phyloP scores from a whole-genome alignment of 345 rosid genomes.

The Microthlaspi erraticum region DNA sequence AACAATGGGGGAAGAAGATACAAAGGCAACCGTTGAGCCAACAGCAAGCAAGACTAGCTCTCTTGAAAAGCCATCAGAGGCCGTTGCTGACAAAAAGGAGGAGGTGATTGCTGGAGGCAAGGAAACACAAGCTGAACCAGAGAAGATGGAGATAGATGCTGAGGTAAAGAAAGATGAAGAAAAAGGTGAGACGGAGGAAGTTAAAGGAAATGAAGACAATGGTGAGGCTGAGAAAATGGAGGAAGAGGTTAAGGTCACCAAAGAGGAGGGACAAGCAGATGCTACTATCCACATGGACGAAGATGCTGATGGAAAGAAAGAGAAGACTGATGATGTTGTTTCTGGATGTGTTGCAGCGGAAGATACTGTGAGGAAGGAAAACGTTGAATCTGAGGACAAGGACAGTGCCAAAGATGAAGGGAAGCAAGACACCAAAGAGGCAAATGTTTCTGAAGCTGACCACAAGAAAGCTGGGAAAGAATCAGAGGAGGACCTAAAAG shows the following conservation, averaged over 20 bases:
- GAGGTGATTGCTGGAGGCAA: constrained; percentile 32
- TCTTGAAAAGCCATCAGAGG: constrained; percentile 47
- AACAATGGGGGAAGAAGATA: constrained; percentile 69
- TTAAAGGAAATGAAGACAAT: constrained; percentile 27
- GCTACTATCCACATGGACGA: constrained; percentile 28
- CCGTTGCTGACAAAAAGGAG: constrained; percentile 39
- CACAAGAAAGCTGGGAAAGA: constrained; percentile 35
- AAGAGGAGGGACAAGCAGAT: constrained; percentile 26
- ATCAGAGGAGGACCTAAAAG: constrained; percentile 31
- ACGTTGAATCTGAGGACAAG: constrained; percentile 28
- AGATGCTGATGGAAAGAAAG: constrained; percentile 34
- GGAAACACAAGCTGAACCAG: constrained; percentile 26
- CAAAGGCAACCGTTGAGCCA: constrained; percentile 52
- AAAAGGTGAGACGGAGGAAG: constrained; percentile 4
- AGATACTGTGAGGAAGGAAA: constrained; percentile 26
- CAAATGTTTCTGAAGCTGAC: constrained; percentile 21
- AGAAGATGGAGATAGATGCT: constrained; percentile 40
- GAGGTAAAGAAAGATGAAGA: constrained; percentile 25
- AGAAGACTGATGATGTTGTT: constrained; percentile 41
- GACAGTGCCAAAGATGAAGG: constrained; percentile 30
- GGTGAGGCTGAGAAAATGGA: constrained; percentile 27
- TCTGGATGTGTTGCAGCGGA: constrained; percentile 39
- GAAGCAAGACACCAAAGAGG: constrained; percentile 32
- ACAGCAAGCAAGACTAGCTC: constrained; percentile 51
- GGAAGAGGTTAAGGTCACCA: constrained; percentile 14